Evolutionary conservation across 2,329 filamentous ascomycete species (phyloP).

Genomic region (Rutstroemia sydowiana): DNA sequence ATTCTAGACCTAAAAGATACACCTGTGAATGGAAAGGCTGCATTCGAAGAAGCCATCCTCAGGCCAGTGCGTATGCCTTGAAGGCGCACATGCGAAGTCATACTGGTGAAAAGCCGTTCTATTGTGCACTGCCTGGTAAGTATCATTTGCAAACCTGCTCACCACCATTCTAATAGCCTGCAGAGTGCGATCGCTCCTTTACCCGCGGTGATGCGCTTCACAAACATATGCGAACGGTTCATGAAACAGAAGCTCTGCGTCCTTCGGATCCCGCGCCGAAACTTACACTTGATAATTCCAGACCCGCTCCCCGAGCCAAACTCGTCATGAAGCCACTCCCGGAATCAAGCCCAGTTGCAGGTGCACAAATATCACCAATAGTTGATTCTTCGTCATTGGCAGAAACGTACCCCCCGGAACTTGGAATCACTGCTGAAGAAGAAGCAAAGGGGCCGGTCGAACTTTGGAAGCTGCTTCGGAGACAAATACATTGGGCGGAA

Average conservation of each 20-base stretch:
- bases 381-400: conserved; percentile 26
- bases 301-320: conserved; percentile 45
- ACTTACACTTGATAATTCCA: conserved; percentile 46
- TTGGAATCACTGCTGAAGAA: conserved; percentile 59
- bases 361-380: conserved; percentile 41
- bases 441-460: conserved; percentile 54
- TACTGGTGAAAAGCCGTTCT: conserved; percentile 96
- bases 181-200: conserved; percentile 95
- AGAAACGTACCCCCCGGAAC: conserved; percentile 33
- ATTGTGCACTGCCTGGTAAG: conserved; percentile 86
- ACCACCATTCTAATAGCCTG: neutral
- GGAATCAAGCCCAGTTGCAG: conserved; percentile 34
- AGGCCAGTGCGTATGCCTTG: conserved; percentile 91
- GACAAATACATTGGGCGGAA: conserved; percentile 66
- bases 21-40: conserved; percentile 98
- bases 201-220: conserved; percentile 91
- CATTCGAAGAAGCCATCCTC: conserved; percentile 76
- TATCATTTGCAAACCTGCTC: neutral
- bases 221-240: conserved; percentile 97
- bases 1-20: conserved; percentile 89
- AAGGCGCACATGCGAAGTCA: conserved; percentile 98
- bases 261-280: conserved; percentile 69
- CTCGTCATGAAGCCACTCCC: conserved; percentile 57
- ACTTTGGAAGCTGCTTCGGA: conserved; percentile 54
- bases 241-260: conserved; percentile 91